Conservation (phyloP, 108 stramenopile species). For the Nitzschia putrida region DNA sequence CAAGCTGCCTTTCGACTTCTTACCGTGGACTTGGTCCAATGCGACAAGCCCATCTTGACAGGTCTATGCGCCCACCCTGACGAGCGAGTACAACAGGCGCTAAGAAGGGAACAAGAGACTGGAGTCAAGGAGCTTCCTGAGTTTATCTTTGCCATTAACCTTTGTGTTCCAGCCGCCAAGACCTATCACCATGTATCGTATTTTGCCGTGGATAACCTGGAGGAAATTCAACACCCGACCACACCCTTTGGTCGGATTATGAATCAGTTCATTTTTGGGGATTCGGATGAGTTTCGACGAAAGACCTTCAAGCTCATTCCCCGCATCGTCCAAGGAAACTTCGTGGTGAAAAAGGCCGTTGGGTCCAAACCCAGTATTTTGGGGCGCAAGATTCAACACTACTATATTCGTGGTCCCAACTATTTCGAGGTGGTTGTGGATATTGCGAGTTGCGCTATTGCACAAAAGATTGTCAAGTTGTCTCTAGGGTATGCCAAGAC, state of each 20-base stretch:
- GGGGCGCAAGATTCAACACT: conserved; percentile 89
- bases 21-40: conserved; percentile 81
- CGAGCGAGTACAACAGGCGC: conserved; percentile 81
- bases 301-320: conserved; percentile 92
- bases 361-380: conserved; percentile 88
- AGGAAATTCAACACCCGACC: conserved; percentile 34
- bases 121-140: conserved; percentile 58
- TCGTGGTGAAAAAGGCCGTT: conserved; percentile 87
- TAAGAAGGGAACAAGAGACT: conserved; percentile 45
- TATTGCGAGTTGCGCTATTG: conserved; percentile 78
- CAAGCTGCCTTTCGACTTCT: conserved; percentile 72
- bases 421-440: conserved; percentile 92
- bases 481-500: conserved; percentile 78
- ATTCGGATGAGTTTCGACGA: conserved; percentile 68
- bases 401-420: conserved; percentile 68
- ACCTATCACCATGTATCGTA: conserved; percentile 74
- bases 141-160: conserved; percentile 77
- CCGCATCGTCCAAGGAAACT: conserved; percentile 89
- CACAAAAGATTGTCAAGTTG: conserved; percentile 72
- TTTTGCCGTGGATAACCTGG: conserved; percentile 69
- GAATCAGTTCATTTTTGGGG: conserved; percentile 73
- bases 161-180: conserved; percentile 63
- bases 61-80: conserved; percentile 83
- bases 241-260: conserved; percentile 71
- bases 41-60: conserved; percentile 52